A percentile compares a stretch with the other conserved stretches of the same genome.
Evolutionary conservation across 768 basidiomycete species (phyloP).

Genomic region (Rhizopogon sp.): DNA sequence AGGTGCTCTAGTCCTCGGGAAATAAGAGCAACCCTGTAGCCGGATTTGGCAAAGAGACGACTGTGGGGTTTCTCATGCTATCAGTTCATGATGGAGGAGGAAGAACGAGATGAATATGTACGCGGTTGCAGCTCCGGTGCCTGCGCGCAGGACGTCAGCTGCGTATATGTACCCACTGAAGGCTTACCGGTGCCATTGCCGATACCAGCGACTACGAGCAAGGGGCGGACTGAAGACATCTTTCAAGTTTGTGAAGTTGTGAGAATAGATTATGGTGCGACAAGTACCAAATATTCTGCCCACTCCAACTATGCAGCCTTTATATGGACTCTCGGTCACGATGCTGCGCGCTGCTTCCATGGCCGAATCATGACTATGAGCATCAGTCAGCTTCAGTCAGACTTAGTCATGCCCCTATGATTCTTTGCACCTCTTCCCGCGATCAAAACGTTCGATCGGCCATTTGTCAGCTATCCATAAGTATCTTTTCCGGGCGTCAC

Average conservation of each 20-base stretch:
- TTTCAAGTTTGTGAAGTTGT: background rate
- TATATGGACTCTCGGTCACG: constrained; percentile 7
- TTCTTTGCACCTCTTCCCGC: too few relatives aligned
- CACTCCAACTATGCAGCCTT: background rate
- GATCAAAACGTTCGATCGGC: too few relatives aligned
- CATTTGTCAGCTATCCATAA: too few relatives aligned
- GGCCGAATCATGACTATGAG: background rate
- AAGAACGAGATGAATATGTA: constrained; percentile 22
- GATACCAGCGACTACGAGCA: constrained; percentile 56
- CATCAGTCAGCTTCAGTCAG: background rate
- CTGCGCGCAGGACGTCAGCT: constrained; percentile 17
- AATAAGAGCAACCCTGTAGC: constrained; percentile 64
- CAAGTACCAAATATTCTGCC: background rate
- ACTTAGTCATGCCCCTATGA: too few relatives aligned
- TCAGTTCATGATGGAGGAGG: background rate
- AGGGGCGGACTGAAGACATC: constrained; percentile 36
- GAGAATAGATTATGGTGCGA: background rate
- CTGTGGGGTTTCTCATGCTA: constrained; percentile 25
- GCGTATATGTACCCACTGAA: background rate
- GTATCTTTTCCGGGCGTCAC: too few relatives aligned
- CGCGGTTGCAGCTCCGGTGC: constrained; percentile 59
- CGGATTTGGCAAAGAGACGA: constrained; percentile 54
- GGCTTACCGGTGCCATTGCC: constrained; percentile 35
- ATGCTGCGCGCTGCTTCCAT: too few relatives aligned
- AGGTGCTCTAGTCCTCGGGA: constrained; percentile 52